Base-by-base conservation (phyloP, 176 grass and related monocot species). In the Tuctoria greenei region DNA sequence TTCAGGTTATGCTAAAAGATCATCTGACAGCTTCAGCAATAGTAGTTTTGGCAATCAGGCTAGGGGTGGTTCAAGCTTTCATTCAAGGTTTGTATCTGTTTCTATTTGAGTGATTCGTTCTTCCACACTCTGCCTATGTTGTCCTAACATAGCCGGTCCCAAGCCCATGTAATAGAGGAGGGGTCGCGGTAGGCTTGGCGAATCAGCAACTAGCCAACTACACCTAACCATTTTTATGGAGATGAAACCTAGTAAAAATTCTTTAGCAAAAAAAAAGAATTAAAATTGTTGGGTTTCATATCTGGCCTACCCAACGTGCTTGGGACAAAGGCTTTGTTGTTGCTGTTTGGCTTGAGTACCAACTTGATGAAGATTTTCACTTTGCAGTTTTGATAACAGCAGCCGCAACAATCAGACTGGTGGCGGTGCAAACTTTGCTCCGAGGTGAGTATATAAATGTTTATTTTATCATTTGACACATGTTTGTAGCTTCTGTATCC, bases 301-400 rank as follows among this genome's bases (percentile, higher is more conserved):
- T n/a, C n/a, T n/a, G n/a, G n/a, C n/a, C n/a, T n/a, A n/a, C n/a
- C n/a, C n/a, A n/a, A n/a, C n/a, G n/a, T n/a, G n/a, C n/a, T n/a
- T n/a, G n/a, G n/a, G n/a, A n/a, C n/a, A n/a, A n/a, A n/a, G n/a
- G n/a, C n/a, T n/a, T n/a, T n/a, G n/a, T n/a, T n/a, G n/a, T n/a
- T n/a, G n/a, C 69, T 1, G 74, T 73, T 36, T 43, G 42, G 14
- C 56, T 65, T 46, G 52, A 56, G 5, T 51, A 51, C 47, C 2
- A 49, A 42, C 38, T 45, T 83, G 46, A 88, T 14, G 6, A 38
- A 27, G 74, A 31, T 1, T 47, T 69, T 74, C 8, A 35, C 38
- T 40, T 57, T 57, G 43, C 80, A 88, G 69, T 51, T 67, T 83
- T 68, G 54, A 62, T 88, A 74, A 79, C 24, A 88, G 69, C 61